These are phyloP conservation scores for Microcos paniculata DNA, from an alignment of 345 rosid species.

Conservation along the genomic window DNA sequence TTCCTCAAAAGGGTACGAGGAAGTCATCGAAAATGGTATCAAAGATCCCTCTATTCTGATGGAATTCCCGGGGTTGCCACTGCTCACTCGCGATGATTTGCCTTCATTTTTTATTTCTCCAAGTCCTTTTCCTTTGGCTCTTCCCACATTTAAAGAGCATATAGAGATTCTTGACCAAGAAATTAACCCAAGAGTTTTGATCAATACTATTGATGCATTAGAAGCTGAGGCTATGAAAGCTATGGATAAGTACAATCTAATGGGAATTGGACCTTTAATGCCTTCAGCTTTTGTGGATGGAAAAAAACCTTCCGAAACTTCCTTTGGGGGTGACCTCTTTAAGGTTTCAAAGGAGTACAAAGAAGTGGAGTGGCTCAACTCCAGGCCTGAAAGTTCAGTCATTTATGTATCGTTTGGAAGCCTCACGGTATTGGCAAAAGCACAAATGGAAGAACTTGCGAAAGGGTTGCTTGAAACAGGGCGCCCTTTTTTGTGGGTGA, in stretches of 20 bases:
- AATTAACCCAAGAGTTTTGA: no score
- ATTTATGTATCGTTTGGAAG: conserved; percentile 52
- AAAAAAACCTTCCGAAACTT: no score
- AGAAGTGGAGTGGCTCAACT: no score
- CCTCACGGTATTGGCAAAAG: conserved; percentile 30
- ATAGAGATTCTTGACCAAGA: no score
- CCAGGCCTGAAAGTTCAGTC: conserved; percentile 28
- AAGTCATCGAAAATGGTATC: not conserved
- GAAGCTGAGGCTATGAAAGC: no score
- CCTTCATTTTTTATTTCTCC: conserved; percentile 55
- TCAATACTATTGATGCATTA: no score
- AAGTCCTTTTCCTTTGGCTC: not conserved
- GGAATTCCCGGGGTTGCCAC: conserved; percentile 47
- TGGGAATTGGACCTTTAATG: no score
- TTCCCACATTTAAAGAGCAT: no score
- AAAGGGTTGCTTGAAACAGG: conserved; percentile 30
- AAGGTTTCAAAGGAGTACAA: no score
- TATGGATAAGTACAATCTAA: no score
- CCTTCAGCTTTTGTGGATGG: no score
- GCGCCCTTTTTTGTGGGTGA: conserved; percentile 58
- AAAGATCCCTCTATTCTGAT: conserved; percentile 20
- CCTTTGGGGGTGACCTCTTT: no score
- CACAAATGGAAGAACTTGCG: conserved; percentile 48
- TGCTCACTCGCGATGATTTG: conserved; percentile 34
- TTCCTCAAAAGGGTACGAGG: conserved; percentile 36